These are phyloP conservation scores for Ligustrum vulgare DNA, from an alignment of 257 asterid species.

Conservation along the genomic window DNA sequence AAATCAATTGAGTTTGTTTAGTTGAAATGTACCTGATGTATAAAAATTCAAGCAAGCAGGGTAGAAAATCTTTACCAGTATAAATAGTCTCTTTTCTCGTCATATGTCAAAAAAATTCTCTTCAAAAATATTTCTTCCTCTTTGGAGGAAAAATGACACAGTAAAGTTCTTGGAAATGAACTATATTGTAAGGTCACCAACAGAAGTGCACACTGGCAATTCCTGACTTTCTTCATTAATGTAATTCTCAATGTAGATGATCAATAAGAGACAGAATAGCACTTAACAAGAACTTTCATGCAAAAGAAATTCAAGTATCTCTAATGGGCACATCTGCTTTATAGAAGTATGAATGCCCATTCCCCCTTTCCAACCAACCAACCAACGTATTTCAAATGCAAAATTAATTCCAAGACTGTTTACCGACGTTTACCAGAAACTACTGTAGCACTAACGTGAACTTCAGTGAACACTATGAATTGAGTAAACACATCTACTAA, in stretches of 20 bases:
- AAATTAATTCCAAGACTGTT: not conserved
- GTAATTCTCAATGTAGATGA: not conserved
- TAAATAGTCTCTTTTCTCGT: not conserved
- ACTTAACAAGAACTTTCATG: constrained; percentile 14
- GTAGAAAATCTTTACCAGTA: constrained; percentile 19
- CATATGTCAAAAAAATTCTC: not conserved
- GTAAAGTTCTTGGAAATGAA: not conserved
- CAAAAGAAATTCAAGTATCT: constrained; percentile 13
- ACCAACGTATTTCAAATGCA: constrained; percentile 2
- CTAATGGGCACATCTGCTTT: constrained; percentile 8
- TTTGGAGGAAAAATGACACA: not conserved
- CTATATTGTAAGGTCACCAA: not conserved
- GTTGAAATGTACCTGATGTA: not conserved
- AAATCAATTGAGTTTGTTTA: not conserved
- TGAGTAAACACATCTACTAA: constrained; percentile 46
- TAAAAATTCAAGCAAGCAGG: constrained; percentile 12
- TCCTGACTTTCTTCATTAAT: constrained; percentile 9
- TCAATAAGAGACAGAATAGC: not conserved
- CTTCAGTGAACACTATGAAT: constrained; percentile 11
- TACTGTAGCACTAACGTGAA: not conserved
- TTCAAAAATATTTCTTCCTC: constrained; percentile 15
- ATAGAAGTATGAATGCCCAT: not conserved
- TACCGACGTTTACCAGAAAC: not conserved
- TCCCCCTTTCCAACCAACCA: constrained; percentile 15
- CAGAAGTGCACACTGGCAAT: not conserved